Evolutionary conservation across 805 yeast genomes (phyloP).

Genomic region (Teunomyces atbi): DNA sequence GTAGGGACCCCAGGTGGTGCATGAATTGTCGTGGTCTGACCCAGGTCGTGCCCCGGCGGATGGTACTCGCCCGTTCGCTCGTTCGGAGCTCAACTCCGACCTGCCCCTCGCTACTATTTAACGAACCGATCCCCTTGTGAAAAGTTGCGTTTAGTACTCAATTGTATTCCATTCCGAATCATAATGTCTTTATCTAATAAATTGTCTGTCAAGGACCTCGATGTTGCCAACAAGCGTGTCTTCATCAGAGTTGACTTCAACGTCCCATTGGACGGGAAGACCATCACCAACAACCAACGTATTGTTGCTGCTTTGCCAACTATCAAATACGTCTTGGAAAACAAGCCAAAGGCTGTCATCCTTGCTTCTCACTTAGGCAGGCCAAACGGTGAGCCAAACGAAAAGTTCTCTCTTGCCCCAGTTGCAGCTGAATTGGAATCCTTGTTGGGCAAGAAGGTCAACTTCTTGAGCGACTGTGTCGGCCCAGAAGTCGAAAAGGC

Average conservation of each 20-base stretch:
- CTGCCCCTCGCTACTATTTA: slow-evolving; percentile 1
- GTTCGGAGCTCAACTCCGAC: slow-evolving; percentile 2
- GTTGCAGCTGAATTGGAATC: slow-evolving; percentile 85
- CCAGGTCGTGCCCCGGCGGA: slow-evolving; percentile 4
- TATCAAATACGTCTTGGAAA: slow-evolving; percentile 88
- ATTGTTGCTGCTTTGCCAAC: slow-evolving; percentile 99
- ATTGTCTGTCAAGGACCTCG: slow-evolving; percentile 88
- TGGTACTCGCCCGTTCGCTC: slow-evolving; percentile 4
- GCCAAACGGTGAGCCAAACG: slow-evolving; percentile 91
- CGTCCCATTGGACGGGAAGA: slow-evolving; percentile 92
- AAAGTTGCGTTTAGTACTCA: slow-evolving; percentile 2
- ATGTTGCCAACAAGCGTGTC: slow-evolving; percentile 88
- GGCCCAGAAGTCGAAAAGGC: slow-evolving; percentile 86
- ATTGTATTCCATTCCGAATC: neutral
- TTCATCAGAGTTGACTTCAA: slow-evolving; percentile 98
- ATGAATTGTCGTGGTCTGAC: neutral
- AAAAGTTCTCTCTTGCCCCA: slow-evolving; percentile 89
- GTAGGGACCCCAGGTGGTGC: neutral
- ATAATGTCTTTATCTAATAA: slow-evolving; percentile 90
- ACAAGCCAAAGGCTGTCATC: slow-evolving; percentile 86
- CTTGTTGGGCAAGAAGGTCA: slow-evolving; percentile 68
- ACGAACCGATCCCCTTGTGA: neutral
- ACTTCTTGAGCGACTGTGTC: slow-evolving; percentile 86
- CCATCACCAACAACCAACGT: slow-evolving; percentile 98
- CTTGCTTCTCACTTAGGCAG: slow-evolving; percentile 98